Evolutionary conservation across 495 filamentous ascomycete genomes (phyloP).

Genomic region (Aspergillus indologenus): DNA sequence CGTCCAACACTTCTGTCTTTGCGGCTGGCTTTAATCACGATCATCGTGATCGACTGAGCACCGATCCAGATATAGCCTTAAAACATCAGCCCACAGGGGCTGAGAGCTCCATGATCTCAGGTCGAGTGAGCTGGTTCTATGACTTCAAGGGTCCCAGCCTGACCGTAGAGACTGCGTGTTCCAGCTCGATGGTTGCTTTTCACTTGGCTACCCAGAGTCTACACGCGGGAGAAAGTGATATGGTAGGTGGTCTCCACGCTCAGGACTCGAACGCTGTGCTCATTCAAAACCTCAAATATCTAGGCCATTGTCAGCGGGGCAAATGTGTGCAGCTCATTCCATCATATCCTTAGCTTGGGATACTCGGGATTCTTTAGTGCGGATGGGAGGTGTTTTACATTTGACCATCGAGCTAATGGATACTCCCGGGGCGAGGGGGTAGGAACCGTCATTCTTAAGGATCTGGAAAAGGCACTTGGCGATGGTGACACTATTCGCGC

Average conservation of each 20-base stretch:
- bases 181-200: slow-evolving; percentile 28
- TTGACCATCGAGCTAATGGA: slow-evolving; percentile 27
- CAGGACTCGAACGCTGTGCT: not conserved
- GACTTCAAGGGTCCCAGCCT: slow-evolving; percentile 25
- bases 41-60: slow-evolving; percentile 10
- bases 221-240: slow-evolving; percentile 31
- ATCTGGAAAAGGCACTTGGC: slow-evolving; percentile 21
- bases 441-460: slow-evolving; percentile 29
- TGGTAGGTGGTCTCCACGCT: no score
- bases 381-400: slow-evolving; percentile 24
- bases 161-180: slow-evolving; percentile 34
- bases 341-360: slow-evolving; percentile 13
- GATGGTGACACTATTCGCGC: slow-evolving; percentile 30
- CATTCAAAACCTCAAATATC: no score
- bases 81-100: slow-evolving; percentile 7
- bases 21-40: slow-evolving; percentile 16
- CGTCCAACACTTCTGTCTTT: slow-evolving; percentile 20
- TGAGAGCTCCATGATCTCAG: slow-evolving; percentile 14
- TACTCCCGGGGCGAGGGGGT: slow-evolving; percentile 39
- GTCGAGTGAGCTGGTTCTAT: slow-evolving; percentile 31
- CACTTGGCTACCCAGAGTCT: slow-evolving; percentile 39
- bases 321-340: slow-evolving; percentile 28
- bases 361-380: slow-evolving; percentile 11
- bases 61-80: not conserved
- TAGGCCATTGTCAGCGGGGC: slow-evolving; percentile 28